A percentile compares a stretch with the other conserved stretches of the same genome.
Conservation (phyloP, 805 yeast species). For the Candida schatavii region DNA sequence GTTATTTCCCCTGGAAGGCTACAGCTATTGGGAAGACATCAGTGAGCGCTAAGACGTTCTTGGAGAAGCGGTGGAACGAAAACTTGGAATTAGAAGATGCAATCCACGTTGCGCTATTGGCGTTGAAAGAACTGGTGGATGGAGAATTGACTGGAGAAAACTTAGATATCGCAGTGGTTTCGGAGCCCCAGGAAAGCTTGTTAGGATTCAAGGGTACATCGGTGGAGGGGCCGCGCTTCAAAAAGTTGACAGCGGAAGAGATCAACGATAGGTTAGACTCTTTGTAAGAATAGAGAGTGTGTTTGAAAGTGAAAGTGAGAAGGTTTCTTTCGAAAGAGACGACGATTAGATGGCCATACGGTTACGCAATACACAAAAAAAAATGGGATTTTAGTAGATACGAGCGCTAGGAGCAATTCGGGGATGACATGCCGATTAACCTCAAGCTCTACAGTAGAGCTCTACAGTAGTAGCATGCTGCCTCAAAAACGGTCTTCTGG, state of each 20-base stretch:
- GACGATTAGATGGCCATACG: too few species aligned
- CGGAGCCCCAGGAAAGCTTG: conserved; percentile 75
- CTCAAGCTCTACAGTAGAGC: too few species aligned
- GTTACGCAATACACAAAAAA: too few species aligned
- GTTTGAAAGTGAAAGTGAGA: conserved; percentile 32
- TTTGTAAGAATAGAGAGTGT: conserved; percentile 42
- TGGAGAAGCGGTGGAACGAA: conserved; percentile 98
- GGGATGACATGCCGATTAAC: too few species aligned
- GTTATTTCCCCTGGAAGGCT: conserved; percentile 99
- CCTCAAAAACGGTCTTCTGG: too few species aligned
- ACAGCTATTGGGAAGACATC: conserved; percentile 98
- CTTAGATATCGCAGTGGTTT: conserved; percentile 86
- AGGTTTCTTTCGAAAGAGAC: too few species aligned
- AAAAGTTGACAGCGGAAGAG: conserved; percentile 82
- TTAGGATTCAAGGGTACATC: conserved; percentile 85
- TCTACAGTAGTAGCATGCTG: too few species aligned
- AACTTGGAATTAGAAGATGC: conserved; percentile 98
- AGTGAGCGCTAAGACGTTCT: conserved; percentile 91
- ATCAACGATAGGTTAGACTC: conserved; percentile 95
- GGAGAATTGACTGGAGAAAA: conserved; percentile 98
- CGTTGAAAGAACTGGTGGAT: conserved; percentile 93
- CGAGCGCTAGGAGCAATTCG: too few species aligned
- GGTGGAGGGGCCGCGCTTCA: conserved; percentile 86
- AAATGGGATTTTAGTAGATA: too few species aligned
- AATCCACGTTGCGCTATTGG: conserved; percentile 89